These are phyloP conservation scores for Asterophora lycoperdoides DNA, from an alignment of 768 basidiomycete species.

Conservation along the genomic window DNA sequence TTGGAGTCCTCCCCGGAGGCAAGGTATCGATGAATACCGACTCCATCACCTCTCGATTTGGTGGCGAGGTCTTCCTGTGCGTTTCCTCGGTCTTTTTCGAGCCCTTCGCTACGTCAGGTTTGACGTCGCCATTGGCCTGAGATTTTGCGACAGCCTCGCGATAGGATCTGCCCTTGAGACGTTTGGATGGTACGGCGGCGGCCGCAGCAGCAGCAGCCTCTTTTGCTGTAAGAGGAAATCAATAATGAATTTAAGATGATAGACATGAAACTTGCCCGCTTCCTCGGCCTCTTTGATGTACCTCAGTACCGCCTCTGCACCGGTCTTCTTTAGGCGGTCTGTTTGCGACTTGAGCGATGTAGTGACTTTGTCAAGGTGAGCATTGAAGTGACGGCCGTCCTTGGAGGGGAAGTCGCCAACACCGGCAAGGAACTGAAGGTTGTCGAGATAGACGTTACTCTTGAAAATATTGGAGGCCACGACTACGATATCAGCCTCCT, in stretches of 20 bases:
- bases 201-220: conserved; percentile 45
- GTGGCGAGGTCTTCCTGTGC: conserved; percentile 23
- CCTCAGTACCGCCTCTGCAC: conserved; percentile 55
- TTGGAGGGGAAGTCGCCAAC: conserved; percentile 66
- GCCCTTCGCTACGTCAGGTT: conserved; percentile 7
- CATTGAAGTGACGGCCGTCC: conserved; percentile 87
- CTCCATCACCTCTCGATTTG: conserved; percentile 53
- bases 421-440: conserved; percentile 66
- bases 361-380: conserved; percentile 65
- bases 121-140: conserved; percentile 19
- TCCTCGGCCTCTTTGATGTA: conserved; percentile 62
- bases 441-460: conserved; percentile 70
- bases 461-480: conserved; percentile 86
- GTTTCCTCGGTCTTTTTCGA: conserved; percentile 9
- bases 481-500: conserved; percentile 82
- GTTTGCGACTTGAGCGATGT: conserved; percentile 60
- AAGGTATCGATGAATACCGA: conserved; percentile 52
- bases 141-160: conserved; percentile 51
- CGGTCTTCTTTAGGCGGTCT: conserved; percentile 61
- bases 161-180: conserved; percentile 73
- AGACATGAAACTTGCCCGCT: conserved; percentile 40
- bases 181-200: conserved; percentile 50
- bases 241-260: conserved; percentile 1
- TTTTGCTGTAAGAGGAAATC: conserved; percentile 35
- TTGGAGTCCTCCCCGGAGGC: conserved; percentile 17